These are phyloP conservation scores for Primulina huaijiensis DNA, from an alignment of 257 asterid species.

Conservation along the genomic window DNA sequence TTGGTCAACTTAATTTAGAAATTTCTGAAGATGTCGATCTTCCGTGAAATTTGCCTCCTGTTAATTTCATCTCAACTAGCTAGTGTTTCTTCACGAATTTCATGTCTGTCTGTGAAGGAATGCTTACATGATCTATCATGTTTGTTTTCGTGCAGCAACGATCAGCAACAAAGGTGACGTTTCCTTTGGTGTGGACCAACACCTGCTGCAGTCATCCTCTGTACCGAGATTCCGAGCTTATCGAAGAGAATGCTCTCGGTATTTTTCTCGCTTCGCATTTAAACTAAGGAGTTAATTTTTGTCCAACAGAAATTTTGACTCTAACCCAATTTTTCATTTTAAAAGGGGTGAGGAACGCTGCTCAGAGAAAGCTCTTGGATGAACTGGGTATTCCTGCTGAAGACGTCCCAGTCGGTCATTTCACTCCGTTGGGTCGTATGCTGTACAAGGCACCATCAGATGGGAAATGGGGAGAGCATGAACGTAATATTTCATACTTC, in stretches of 20 bases:
- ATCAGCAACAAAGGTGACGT: conserved; percentile 92
- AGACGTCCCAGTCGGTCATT: conserved; percentile 82
- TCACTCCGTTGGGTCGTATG: conserved; percentile 80
- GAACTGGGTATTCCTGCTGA: conserved; percentile 86
- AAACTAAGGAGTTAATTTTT: background rate
- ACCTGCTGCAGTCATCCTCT: conserved; percentile 99
- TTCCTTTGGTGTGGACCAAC: conserved; percentile 96
- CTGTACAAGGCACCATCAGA: conserved; percentile 96
- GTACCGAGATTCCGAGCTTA: conserved; percentile 84
- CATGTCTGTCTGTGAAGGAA: background rate
- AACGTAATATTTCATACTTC: conserved; percentile 42
- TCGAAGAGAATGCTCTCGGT: conserved; percentile 81
- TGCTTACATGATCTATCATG: background rate
- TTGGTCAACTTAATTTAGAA: background rate
- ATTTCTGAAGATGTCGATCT: background rate
- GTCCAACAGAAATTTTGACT: background rate
- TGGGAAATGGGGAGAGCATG: conserved; percentile 99
- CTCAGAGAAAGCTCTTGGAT: conserved; percentile 91
- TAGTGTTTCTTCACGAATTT: background rate
- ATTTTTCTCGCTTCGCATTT: conserved; percentile 23
- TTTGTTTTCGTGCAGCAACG: conserved; percentile 63
- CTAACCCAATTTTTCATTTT: conserved; percentile 16
- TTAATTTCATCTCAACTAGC: background rate
- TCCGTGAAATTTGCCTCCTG: background rate
- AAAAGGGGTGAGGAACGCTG: conserved; percentile 88